Evolutionary conservation across 2,329 filamentous ascomycete species (phyloP).

Genomic region (Phialocephala sp.): DNA sequence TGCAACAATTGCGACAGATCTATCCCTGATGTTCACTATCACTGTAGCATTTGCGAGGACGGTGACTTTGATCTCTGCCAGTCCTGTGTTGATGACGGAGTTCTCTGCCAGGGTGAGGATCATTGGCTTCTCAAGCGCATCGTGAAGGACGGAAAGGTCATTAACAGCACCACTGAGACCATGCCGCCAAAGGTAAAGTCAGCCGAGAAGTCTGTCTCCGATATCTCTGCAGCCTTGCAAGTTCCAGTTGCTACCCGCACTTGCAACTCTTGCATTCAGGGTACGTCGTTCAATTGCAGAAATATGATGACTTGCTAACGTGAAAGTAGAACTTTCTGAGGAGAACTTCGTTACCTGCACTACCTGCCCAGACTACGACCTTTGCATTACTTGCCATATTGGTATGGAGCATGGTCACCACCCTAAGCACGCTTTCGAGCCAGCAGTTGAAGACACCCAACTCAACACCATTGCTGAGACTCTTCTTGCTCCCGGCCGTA

Average conservation of each 20-base stretch:
- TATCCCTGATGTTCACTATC: conserved; percentile 85
- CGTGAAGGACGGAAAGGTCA: conserved; percentile 77
- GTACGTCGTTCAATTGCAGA: conserved; percentile 46
- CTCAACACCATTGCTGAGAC: conserved; percentile 66
- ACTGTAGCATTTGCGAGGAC: conserved; percentile 91
- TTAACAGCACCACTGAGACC: conserved; percentile 85
- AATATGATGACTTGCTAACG: conserved; percentile 38
- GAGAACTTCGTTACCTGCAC: conserved; percentile 84
- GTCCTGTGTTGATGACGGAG: conserved; percentile 74
- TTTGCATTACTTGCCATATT: conserved; percentile 83
- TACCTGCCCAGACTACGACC: conserved; percentile 86
- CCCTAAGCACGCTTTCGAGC: conserved; percentile 79
- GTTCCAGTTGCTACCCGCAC: conserved; percentile 47
- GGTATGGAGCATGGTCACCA: conserved; percentile 86
- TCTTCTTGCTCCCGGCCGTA: conserved; percentile 80
- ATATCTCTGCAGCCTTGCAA: conserved; percentile 32
- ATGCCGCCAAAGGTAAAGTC: conserved; percentile 61
- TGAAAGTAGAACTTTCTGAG: conserved; percentile 61
- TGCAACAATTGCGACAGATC: conserved; percentile 88
- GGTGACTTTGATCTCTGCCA: conserved; percentile 95
- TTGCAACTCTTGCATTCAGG: conserved; percentile 69
- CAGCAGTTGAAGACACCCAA: conserved; percentile 67
- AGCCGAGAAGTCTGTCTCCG: conserved; percentile 35
- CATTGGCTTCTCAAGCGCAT: conserved; percentile 97
- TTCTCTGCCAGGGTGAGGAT: conserved; percentile 75